phyloP scores from a whole-genome alignment of 306 rosid species.

The Crotalaria pallida region DNA sequence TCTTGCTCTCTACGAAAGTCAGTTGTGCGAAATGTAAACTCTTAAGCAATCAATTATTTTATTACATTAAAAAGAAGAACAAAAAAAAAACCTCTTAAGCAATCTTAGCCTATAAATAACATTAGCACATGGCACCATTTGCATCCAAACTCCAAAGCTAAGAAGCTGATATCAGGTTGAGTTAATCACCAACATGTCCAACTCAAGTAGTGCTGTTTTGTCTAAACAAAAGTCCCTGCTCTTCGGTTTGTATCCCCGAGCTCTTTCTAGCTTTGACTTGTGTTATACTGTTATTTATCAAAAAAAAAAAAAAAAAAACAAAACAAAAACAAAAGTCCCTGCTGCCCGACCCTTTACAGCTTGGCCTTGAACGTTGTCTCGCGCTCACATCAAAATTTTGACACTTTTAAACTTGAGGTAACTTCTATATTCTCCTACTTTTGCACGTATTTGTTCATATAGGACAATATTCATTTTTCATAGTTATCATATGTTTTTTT shows the following conservation, averaged over 20 bases:
- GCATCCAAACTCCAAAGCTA: not conserved
- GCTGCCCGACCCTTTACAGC: not conserved
- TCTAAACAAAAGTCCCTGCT: not conserved
- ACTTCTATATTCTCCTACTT: not conserved
- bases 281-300: no score
- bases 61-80: no score
- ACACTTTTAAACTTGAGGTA: not conserved
- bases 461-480: not conserved
- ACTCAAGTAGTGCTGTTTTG: not conserved
- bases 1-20: not conserved
- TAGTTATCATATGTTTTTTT: no score
- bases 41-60: no score
- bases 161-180: not conserved
- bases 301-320: no score
- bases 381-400: not conserved
- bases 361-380: not conserved
- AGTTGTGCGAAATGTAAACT: conserved; percentile 4
- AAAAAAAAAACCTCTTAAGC: not conserved
- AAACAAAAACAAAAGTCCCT: no score
- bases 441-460: not conserved
- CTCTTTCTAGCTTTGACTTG: no score
- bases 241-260: no score
- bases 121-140: not conserved
- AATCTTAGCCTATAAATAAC: conserved; percentile 7
- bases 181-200: not conserved